phyloP scores from a whole-genome alignment of 129 eudicot species.

The Chrysanthemum seticuspe region DNA sequence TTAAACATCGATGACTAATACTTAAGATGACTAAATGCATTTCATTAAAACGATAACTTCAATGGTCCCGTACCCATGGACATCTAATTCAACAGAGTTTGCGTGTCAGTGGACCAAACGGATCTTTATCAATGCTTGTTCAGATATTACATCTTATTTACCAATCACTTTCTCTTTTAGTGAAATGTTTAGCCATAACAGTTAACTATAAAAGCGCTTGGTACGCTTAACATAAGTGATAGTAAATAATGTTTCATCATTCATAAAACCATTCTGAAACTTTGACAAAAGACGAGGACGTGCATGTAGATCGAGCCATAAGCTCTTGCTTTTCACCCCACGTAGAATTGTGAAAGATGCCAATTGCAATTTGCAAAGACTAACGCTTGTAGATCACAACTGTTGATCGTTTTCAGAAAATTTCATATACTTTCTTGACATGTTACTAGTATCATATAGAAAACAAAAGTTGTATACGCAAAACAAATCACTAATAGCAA shows the following conservation, averaged over 20 bases:
- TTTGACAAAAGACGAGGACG: not conserved
- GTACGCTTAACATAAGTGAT: not conserved
- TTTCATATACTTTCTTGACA: no score
- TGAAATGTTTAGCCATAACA: not conserved
- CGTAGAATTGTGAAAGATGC: not conserved
- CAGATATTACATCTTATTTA: conserved; percentile 12
- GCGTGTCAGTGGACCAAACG: conserved; percentile 17
- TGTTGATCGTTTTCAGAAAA: no score
- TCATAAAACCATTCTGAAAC: not conserved
- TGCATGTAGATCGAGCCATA: not conserved
- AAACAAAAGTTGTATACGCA: no score
- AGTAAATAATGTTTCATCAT: not conserved
- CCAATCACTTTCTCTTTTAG: not conserved
- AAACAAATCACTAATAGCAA: not conserved
- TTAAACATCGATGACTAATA: conserved; percentile 16
- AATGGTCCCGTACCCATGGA: conserved; percentile 16
- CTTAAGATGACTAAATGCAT: conserved; percentile 20
- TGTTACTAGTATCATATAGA: no score
- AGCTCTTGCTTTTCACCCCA: not conserved
- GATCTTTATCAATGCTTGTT: conserved; percentile 1
- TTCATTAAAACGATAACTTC: conserved; percentile 17
- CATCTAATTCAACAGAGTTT: conserved; percentile 20
- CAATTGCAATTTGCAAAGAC: no score
- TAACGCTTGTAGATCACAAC: no score
- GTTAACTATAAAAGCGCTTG: conserved; percentile 12